Evolutionary conservation across 805 yeast species (phyloP).

Genomic region (Candida stauntonica): DNA sequence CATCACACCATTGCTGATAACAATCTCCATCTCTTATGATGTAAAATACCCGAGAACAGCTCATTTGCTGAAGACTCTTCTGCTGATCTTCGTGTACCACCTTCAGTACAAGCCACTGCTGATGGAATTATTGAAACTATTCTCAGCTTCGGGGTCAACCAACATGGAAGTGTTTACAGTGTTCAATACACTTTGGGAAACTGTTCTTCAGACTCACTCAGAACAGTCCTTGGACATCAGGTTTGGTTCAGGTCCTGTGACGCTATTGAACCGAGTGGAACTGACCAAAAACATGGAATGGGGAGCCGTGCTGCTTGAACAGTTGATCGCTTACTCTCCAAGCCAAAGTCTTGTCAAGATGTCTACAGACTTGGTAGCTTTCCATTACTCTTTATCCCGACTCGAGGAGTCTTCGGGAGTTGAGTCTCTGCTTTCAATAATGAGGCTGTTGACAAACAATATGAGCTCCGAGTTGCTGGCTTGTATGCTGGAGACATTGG

Average conservation of each 20-base stretch:
- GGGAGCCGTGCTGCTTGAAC: slow-evolving; percentile 11
- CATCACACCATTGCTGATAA: slow-evolving; percentile 23
- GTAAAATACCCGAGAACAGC: slow-evolving; percentile 12
- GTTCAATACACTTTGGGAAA: slow-evolving; percentile 25
- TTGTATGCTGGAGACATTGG: slow-evolving; percentile 9
- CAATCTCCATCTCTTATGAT: slow-evolving; percentile 23
- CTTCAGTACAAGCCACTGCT: slow-evolving; percentile 11
- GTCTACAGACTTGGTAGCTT: slow-evolving; percentile 9
- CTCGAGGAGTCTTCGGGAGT: slow-evolving; percentile 1
- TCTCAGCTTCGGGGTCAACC: slow-evolving; percentile 12
- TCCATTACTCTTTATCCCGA: slow-evolving; percentile 5
- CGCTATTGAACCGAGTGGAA: slow-evolving; percentile 18
- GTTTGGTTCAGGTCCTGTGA: slow-evolving; percentile 21
- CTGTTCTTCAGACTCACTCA: slow-evolving; percentile 14
- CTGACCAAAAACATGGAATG: slow-evolving; percentile 4
- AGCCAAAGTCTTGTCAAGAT: slow-evolving; percentile 10
- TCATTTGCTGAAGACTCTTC: slow-evolving; percentile 16
- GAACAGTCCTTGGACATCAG: slow-evolving; percentile 3
- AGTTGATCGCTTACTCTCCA: slow-evolving; percentile 17
- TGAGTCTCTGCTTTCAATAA: slow-evolving; percentile 4
- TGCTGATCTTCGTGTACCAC: slow-evolving; percentile 16
- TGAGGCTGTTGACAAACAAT: slow-evolving; percentile 7
- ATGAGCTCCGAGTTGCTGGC: slow-evolving; percentile 13
- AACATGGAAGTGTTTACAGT: slow-evolving; percentile 23
- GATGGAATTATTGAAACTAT: slow-evolving; percentile 13